Evolutionary conservation across 371 early-diverging fungal species (phyloP).

Genomic region (Mucor plumbeus): DNA sequence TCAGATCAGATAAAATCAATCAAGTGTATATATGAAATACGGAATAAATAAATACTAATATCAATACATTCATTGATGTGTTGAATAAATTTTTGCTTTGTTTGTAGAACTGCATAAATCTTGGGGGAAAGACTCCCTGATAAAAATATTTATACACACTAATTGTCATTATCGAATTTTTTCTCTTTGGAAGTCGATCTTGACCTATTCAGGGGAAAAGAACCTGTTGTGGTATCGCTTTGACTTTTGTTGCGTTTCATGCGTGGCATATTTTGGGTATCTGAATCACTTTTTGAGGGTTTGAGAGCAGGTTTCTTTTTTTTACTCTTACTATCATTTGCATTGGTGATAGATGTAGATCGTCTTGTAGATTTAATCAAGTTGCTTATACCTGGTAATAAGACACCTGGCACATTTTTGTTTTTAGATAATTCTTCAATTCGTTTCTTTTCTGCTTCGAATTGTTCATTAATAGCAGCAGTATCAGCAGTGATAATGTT

Average conservation of each 20-base stretch:
- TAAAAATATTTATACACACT: background rate
- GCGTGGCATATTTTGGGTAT: slow-evolving; percentile 11
- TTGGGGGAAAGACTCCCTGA: too few species aligned
- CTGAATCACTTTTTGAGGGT: slow-evolving; percentile 23
- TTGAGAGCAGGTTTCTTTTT: background rate
- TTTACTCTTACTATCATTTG: background rate
- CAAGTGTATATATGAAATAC: background rate
- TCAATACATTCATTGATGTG: background rate
- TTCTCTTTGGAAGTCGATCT: slow-evolving; percentile 13
- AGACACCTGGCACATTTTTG: slow-evolving; percentile 14
- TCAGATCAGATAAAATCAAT: too few species aligned
- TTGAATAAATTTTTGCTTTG: too few species aligned
- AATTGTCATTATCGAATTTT: slow-evolving; percentile 7
- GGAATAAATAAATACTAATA: background rate
- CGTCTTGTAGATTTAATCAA: slow-evolving; percentile 13
- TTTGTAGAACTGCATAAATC: too few species aligned
- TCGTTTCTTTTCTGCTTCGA: slow-evolving; percentile 23
- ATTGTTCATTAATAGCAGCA: background rate
- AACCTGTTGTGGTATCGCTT: background rate
- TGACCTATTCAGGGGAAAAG: background rate
- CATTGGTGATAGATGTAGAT: background rate
- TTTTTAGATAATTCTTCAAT: slow-evolving; percentile 12
- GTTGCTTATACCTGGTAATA: slow-evolving; percentile 27
- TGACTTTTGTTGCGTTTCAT: background rate
- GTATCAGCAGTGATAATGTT: background rate